Base-by-base conservation (phyloP, 768 basidiomycete species). In the Lactifluus volemus region DNA sequence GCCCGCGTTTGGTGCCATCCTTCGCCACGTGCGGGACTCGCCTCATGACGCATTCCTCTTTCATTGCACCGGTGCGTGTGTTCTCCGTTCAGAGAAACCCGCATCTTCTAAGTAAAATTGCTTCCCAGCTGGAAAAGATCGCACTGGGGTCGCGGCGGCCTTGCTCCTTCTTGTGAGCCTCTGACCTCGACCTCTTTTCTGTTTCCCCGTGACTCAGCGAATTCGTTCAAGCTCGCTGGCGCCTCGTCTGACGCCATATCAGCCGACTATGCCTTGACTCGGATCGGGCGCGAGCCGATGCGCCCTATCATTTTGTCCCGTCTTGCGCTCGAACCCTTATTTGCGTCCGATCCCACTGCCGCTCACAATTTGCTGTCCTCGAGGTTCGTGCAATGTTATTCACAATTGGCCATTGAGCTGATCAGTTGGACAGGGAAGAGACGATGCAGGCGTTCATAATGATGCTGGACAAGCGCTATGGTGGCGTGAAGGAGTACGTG, bases 301-400 rank as follows among this genome's bases (percentile, higher is more conserved):
- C 80, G 89, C 30, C 82, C 81, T 63, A 82, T 78, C 76, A 81
- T 92, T 44, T 82, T 90, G 76, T 72, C 76, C 44, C 79, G 89
- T 7, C 78, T 92, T 32, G 73, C 78, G 9, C 84, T 84, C 66
- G 86, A 89, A 60, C 87, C 89, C 0, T 61, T 88, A 12, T 91
- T 91, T 65, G 84, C 86, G 1, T 78, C 83, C 6, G 86, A 89
- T 65, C 82, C 79, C 45, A 81, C 87, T 58, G 87, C 88, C 25
- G 88, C 88, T 2, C 74, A 89, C n/a, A 90, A 88, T 63, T 88
- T 91, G 87, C 82, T 92, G 55, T 82, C 85, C 4, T 90, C 88
- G 66, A 80, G 85, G 89, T 88, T 68, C 55, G 80, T 65, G 32
- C n/a, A 11, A 47, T 29, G 17, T 45, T 17, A 42, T 19, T 39